phyloP scores from a whole-genome alignment of 495 filamentous ascomycete genomes.

The Penicillium flavigenum region DNA sequence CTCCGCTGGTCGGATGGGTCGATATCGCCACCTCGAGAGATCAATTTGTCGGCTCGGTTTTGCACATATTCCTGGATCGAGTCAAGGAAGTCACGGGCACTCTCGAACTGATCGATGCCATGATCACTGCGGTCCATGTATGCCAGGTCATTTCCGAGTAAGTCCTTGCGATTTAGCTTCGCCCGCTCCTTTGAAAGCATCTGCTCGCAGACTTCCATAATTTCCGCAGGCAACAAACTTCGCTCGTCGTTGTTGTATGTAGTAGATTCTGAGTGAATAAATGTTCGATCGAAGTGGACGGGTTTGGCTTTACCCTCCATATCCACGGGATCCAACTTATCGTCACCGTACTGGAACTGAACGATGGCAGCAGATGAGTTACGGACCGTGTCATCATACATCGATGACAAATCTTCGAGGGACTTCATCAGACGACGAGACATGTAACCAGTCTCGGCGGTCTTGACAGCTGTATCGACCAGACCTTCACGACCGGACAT shows the following conservation, averaged over 20 bases:
- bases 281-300: slow-evolving; percentile 90
- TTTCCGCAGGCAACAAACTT: slow-evolving; percentile 71
- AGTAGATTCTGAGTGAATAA: slow-evolving; percentile 73
- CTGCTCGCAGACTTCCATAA: slow-evolving; percentile 61
- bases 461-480: slow-evolving; percentile 99
- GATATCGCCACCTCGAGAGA: slow-evolving; percentile 39
- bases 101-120: slow-evolving; percentile 80
- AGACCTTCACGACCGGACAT: slow-evolving; percentile 98
- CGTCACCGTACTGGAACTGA: slow-evolving; percentile 96
- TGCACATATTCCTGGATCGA: slow-evolving; percentile 69
- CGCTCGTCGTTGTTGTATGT: slow-evolving; percentile 75
- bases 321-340: slow-evolving; percentile 90
- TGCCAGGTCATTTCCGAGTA: slow-evolving; percentile 50
- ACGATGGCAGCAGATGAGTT: slow-evolving; percentile 83
- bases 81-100: slow-evolving; percentile 76
- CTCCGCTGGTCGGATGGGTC: slow-evolving; percentile 40
- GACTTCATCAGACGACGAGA: slow-evolving; percentile 97
- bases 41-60: slow-evolving; percentile 55
- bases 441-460: slow-evolving; percentile 99
- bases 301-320: slow-evolving; percentile 96
- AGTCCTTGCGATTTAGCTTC: slow-evolving; percentile 60
- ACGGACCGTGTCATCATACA: slow-evolving; percentile 92
- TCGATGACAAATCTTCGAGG: slow-evolving; percentile 85
- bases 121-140: slow-evolving; percentile 66
- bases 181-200: slow-evolving; percentile 63